Evolutionary conservation across 2,329 filamentous ascomycete genomes (phyloP), one percentile per base, ranked within the genome.

Genomic region (Calonectria henricotiae): DNA sequence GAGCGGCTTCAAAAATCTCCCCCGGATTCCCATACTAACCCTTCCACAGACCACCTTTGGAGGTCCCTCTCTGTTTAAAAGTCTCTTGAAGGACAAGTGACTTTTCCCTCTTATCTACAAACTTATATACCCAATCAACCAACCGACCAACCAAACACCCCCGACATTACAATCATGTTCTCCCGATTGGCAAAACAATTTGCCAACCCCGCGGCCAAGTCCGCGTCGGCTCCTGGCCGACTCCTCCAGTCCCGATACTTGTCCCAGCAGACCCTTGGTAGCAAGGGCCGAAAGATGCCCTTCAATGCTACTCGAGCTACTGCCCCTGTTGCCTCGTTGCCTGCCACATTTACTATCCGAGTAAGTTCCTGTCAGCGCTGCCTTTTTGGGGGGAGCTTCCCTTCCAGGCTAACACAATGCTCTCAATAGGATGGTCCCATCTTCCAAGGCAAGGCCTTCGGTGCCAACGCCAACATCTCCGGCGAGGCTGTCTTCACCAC

Each of bases 401-500:
- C 32, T 12, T 20, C 11, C 30, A 37, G 37, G 47, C 74, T 76
- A 60, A 77, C 47, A n/a, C 39, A 51, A 54, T 58, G 49, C 64
- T 39, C 25, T 12, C 51, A 13, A 39, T 80, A 95, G 91, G 94
- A 98, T 86, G 96, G 96, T 72, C 96, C 96, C 51, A 92, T 98
- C 80, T 98, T 98, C 87, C 94, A 94, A 79, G 96, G 96, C 82
- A 98, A 94, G 82, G 97, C 96, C 70, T 99, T 98, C 79, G 96
- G 96, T 79, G 96, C 96, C 80, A 96, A 97, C 83, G 90, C 93
- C 83, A 99, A 98, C 88, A 94, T 98, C 81, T 98, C 95, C 73
- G 96, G 96, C 77, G 96, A 99, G 87, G 96, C 96, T 54, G 96
- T 98, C 82, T 99, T 99, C 88, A 98, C 96, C 73, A 98, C 96